Evolutionary conservation across 768 basidiomycete genomes (phyloP), one percentile per base, ranked within the genome.

Genomic region (Royoungia palumana): DNA sequence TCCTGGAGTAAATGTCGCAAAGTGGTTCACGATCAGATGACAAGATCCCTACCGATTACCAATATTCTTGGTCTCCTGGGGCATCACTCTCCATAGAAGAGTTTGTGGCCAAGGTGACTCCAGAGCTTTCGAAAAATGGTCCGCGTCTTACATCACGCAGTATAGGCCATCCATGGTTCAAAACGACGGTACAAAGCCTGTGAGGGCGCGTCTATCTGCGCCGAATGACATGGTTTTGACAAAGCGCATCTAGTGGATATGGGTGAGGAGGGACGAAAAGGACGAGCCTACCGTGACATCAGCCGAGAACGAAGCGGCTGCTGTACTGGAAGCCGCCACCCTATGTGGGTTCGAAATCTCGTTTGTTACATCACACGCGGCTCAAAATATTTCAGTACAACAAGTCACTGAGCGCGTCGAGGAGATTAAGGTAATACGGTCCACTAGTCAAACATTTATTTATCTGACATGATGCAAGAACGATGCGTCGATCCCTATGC

Each of bases 131-230:
- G 12, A 27, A 25, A 35, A 37, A 37, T 2, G 7, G 8, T 34
- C 46, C 20, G 10, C 27, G 7, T 30, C 50, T 50, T 25, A 54
- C 48, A 17, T 24, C 9, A 16, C 10, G 34, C n/a, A 88, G 85
- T 86, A 80, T 54, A 83, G 75, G 44, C 87, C 87, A 1, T 87
- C 85, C 16, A 83, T 88, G 85, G 82, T 87, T 10, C 80, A 85
- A 55, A 79, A 89, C 59, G 83, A 88, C 49, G 87, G 86, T 5
- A 83, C 74, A 0, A 88, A 87, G 64, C 85, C 85, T 36, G 87
- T 87, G 48, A 61, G 80, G 52, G 46, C 13, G 12, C 20, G 34
- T 50, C n/a, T 2, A 19, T 28, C 4, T n/a, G 16, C 5, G 32
- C 20, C 19, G 11, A 36, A 37, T 7, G 24, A 17, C 11, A 24